Evolutionary conservation across 768 basidiomycete species (phyloP), one percentile per base, ranked within the genome.

Genomic region (Cyclocybe aegerita): DNA sequence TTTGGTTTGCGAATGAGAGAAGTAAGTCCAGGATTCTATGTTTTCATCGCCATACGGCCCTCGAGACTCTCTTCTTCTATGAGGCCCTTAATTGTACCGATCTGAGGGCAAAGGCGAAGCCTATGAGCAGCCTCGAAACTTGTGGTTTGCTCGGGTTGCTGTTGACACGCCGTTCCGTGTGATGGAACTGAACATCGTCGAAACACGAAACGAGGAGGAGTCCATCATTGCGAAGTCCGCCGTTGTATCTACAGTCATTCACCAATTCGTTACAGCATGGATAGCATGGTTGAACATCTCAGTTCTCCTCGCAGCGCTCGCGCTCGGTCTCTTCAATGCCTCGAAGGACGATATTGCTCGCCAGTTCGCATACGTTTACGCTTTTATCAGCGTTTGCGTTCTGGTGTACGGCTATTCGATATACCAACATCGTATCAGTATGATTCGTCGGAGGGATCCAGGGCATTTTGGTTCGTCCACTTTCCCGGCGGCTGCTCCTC

Each of bases 1-100:
- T 98, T 42, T 98, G 95, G 94, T 96, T 98, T 65, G 93, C 94
- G 7, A 97, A 97, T 62, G 94, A 98, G 69, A 75, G 92, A 63
- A 93, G 91, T 93, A 41, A 53, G 85, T 70, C 7, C 43, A n/a
- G 9, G 9, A 39, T 45, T 45, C 32, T 44, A 12, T 46, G 11
- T 7, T 8, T 9, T 7, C 11, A 23, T 6, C 10, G 42, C 14
- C 32, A 34, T 29, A 30, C 23, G 12, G 9, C 12, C 6, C 46
- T 45, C 30, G 45, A 7, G 39, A 34, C 2, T 36, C 30, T 35
- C 29, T 29, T 38, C 30, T 35, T 30, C 30, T 38, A 14, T 29
- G 31, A 23, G 23, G 3, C 4, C 23, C 23, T 23, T 23, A 5
- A 23, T 23, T 23, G 23, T 23, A 23, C 5, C 23, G 23, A 23